Base-by-base conservation (phyloP, 1,139 yeast species). In the Hansenula sp. region DNA sequence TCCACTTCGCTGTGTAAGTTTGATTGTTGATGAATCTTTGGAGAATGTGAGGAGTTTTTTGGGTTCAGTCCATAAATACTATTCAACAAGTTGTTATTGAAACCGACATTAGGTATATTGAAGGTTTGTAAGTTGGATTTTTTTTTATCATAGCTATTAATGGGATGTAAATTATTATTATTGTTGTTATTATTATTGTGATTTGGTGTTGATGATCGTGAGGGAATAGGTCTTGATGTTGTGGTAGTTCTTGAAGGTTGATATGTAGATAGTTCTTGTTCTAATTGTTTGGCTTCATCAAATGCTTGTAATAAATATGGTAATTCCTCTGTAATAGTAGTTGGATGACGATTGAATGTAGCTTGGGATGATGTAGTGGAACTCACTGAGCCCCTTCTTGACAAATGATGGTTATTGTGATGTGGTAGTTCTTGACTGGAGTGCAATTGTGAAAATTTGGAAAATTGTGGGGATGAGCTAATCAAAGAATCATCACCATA, bases 261-360 rank as follows among this genome's bases (percentile, higher is more conserved):
- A 31, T 44, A 46, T 19, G 41, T 38, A 10, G 52, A 41, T 40
- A 60, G 47, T 38, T 59, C 65, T 36, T 53, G 51, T 31, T 65
- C 68, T 19, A 66, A 43, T 34, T 52, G 57, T 44, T 59, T 63
- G 2, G 68, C 67, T 35, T 65, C 66, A 43, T 62, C 62, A 47
- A 66, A 66, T 10, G 70, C 69, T 37, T 61, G 63, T 48, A 66
- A 50, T 42, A 66, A 46, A 25, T 59, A 57, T n/a, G 70, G 70
- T 28, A 66, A 42, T 47, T 65, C 68, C 38, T 61, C 61, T 3
- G 63, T 50, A 28, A 66, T 49, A 27, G 63, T 58, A 1, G 66
- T 57, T 24, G 55, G 50, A 29, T 57, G 57, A 53, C 44, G 38
- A 25, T 30, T 35, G 16, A 18, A 27, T 5, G 32, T 39, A n/a